phyloP scores from a whole-genome alignment of 306 rosid genomes.

The Inga oerstediana region DNA sequence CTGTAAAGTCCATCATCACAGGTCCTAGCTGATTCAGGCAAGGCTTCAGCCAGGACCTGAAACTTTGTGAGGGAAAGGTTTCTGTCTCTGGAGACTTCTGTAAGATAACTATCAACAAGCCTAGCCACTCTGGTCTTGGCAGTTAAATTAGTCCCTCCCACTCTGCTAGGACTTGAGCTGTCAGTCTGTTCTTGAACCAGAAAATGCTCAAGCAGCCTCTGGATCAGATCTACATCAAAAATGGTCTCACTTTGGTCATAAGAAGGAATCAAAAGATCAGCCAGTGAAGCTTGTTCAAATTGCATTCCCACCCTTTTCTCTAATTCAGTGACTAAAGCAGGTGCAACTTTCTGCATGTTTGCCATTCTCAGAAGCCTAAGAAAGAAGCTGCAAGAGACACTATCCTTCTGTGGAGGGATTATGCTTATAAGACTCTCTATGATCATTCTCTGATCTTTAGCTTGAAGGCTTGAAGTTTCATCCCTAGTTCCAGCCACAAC shows the following conservation, averaged over 20 bases:
- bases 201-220: constrained; percentile 94
- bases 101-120: constrained; percentile 97
- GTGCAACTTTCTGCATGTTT: constrained; percentile 84
- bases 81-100: constrained; percentile 92
- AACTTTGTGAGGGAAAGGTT: constrained; percentile 93
- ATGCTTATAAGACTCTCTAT: constrained; percentile 94
- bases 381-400: constrained; percentile 93
- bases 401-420: constrained; percentile 92
- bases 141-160: constrained; percentile 52
- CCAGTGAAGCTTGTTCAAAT: constrained; percentile 83
- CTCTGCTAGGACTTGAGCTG: constrained; percentile 67
- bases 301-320: constrained; percentile 99
- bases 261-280: constrained; percentile 83
- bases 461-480: constrained; percentile 60
- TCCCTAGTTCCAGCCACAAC: constrained; percentile 65
- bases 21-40: constrained; percentile 97
- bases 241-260: constrained; percentile 68
- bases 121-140: constrained; percentile 95
- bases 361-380: constrained; percentile 91
- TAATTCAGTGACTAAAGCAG: constrained; percentile 86
- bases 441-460: constrained; percentile 86
- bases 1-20: constrained; percentile 98
- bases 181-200: constrained; percentile 91
- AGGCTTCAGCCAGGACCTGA: constrained; percentile 97
- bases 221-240: constrained; percentile 93